Evolutionary conservation across 768 basidiomycete species (phyloP).

Genomic region (Tricholoma saponaceum): DNA sequence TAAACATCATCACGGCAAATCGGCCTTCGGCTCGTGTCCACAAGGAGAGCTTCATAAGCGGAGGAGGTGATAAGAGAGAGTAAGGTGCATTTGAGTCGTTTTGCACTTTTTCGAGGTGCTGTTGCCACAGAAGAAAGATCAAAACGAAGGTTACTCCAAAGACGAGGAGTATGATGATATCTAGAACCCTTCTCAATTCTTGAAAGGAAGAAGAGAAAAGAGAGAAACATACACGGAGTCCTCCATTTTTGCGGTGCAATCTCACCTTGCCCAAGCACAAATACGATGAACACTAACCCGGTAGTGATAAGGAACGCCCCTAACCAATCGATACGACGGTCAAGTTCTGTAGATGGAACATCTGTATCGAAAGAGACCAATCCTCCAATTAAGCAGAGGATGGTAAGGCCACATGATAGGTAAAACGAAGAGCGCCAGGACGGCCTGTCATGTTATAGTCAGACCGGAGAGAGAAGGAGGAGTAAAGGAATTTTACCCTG

Average conservation of each 20-base stretch:
- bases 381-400: slow-evolving; percentile 48
- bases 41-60: slow-evolving; percentile 57
- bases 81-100: background rate
- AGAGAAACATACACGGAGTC: slow-evolving; percentile 26
- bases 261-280: slow-evolving; percentile 64
- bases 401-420: slow-evolving; percentile 53
- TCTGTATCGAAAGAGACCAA: slow-evolving; percentile 63
- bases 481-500: slow-evolving; percentile 25
- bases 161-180: slow-evolving; percentile 64
- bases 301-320: slow-evolving; percentile 61
- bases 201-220: slow-evolving; percentile 13
- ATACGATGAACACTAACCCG: slow-evolving; percentile 64
- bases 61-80: slow-evolving; percentile 38
- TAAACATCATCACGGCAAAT: slow-evolving; percentile 50
- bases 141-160: slow-evolving; percentile 51
- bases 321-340: slow-evolving; percentile 65
- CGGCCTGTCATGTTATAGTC: slow-evolving; percentile 20
- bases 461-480: background rate
- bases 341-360: slow-evolving; percentile 32
- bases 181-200: slow-evolving; percentile 20
- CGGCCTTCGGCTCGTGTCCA: slow-evolving; percentile 56
- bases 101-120: slow-evolving; percentile 40
- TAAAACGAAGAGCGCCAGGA: slow-evolving; percentile 69
- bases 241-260: slow-evolving; percentile 55
- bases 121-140: slow-evolving; percentile 61